phyloP scores from a whole-genome alignment of 2,329 filamentous ascomycete genomes.

The Cryphonectria naterciae region DNA sequence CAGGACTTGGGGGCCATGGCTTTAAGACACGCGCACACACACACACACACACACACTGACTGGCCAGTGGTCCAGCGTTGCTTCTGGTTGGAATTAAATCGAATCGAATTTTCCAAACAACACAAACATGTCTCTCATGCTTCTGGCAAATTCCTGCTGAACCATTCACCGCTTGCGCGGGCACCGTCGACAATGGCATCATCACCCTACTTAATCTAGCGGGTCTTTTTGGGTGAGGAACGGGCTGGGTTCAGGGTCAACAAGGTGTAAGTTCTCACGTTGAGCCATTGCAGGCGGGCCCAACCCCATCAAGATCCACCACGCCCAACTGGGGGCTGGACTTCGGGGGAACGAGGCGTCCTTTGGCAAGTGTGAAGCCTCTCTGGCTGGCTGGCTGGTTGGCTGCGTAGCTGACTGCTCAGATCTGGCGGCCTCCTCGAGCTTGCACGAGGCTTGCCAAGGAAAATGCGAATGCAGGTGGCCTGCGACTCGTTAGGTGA shows the following conservation, averaged over 20 bases:
- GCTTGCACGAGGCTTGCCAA: not conserved
- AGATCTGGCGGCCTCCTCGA: not conserved
- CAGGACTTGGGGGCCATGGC: not conserved
- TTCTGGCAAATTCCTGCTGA: not conserved
- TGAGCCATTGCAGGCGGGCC: not conserved
- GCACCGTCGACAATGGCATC: slow-evolving; percentile 1
- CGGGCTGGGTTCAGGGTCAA: not conserved
- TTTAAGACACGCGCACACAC: too few relatives aligned
- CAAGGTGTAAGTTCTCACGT: not conserved
- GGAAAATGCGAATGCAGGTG: not conserved
- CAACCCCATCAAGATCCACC: not conserved
- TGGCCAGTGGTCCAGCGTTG: not conserved
- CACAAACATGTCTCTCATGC: not conserved
- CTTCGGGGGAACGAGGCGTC: not conserved
- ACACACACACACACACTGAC: not conserved
- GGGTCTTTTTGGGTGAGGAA: not conserved
- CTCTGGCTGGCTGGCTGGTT: not conserved
- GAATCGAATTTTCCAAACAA: not conserved
- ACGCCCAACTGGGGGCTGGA: not conserved
- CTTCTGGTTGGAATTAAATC: not conserved
- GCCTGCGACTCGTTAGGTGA: not conserved
- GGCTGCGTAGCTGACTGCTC: not conserved
- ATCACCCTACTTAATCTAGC: slow-evolving; percentile 2
- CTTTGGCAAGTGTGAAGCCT: not conserved
- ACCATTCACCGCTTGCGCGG: not conserved